A percentile compares a stretch with the other conserved stretches of the same genome.
Evolutionary conservation across 805 yeast genomes (phyloP).

Genomic region (Kregervanrija fluxuum): DNA sequence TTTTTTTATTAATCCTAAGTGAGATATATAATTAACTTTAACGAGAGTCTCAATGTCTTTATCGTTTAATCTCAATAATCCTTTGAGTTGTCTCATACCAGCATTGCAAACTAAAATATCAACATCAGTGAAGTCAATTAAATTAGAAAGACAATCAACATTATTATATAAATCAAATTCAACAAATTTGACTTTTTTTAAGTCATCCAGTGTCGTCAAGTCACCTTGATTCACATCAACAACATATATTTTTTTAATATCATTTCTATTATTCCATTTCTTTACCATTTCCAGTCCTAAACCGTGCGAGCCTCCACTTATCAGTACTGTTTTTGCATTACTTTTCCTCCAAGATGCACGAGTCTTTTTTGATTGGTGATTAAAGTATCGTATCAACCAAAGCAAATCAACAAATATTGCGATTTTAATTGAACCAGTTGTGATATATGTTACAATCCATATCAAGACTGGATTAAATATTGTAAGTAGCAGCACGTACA

Average conservation of each 20-base stretch:
- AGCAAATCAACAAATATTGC: slow-evolving; percentile 8
- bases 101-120: slow-evolving; percentile 41
- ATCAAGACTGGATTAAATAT: slow-evolving; percentile 9
- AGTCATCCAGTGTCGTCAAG: slow-evolving; percentile 1
- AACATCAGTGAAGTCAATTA: slow-evolving; percentile 5
- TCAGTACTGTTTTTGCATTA: slow-evolving; percentile 1
- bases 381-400: slow-evolving; percentile 18
- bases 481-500: slow-evolving; percentile 5
- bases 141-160: slow-evolving; percentile 21
- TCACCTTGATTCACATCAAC: slow-evolving; percentile 24
- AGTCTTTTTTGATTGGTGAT: slow-evolving; percentile 8
- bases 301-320: slow-evolving; percentile 46
- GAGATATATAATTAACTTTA: slow-evolving; percentile 37
- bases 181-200: slow-evolving; percentile 19
- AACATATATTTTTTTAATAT: slow-evolving; percentile 21
- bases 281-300: slow-evolving; percentile 37
- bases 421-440: background rate
- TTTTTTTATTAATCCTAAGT: slow-evolving; percentile 33
- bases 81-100: slow-evolving; percentile 34
- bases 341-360: background rate
- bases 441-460: slow-evolving; percentile 4
- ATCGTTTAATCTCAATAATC: slow-evolving; percentile 22
- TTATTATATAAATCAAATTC: slow-evolving; percentile 19
- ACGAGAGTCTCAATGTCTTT: slow-evolving; percentile 26
- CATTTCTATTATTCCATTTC: background rate